phyloP scores from a whole-genome alignment of 1,139 yeast species.

The Suhomyces coccinellae region DNA sequence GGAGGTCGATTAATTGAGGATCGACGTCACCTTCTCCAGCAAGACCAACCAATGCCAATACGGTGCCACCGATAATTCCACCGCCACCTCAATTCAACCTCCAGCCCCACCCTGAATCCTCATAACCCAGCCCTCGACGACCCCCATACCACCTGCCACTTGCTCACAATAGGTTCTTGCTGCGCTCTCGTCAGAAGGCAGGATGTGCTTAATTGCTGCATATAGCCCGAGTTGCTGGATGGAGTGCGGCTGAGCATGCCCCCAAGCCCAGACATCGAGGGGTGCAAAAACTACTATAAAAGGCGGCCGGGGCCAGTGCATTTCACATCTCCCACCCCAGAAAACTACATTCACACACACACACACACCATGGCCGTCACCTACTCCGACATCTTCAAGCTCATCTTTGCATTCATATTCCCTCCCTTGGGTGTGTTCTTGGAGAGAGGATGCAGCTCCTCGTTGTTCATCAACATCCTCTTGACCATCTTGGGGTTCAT shows the following conservation, averaged over 20 bases:
- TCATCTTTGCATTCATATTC: conserved; percentile 60
- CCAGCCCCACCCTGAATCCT: no score
- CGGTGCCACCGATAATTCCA: no score
- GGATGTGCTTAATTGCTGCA: neutral
- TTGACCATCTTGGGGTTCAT: conserved; percentile 64
- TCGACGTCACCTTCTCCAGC: no score
- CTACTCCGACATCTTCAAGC: conserved; percentile 58
- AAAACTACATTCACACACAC: neutral
- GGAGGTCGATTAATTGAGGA: no score
- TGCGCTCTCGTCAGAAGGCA: no score
- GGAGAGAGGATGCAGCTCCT: conserved; percentile 61
- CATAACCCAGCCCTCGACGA: no score
- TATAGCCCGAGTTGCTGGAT: neutral
- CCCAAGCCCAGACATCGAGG: neutral
- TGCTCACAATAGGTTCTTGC: no score
- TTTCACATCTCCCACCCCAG: neutral
- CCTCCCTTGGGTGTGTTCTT: conserved; percentile 78
- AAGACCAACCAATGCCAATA: no score
- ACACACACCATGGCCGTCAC: conserved; percentile 47
- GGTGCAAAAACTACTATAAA: neutral
- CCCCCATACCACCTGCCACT: neutral
- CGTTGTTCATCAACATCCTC: conserved; percentile 58
- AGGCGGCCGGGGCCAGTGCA: neutral
- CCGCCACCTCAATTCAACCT: no score
- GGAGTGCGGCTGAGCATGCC: conserved; percentile 13